phyloP scores from a whole-genome alignment of 352 stramenopile genomes.

The Phytophthora pini region DNA sequence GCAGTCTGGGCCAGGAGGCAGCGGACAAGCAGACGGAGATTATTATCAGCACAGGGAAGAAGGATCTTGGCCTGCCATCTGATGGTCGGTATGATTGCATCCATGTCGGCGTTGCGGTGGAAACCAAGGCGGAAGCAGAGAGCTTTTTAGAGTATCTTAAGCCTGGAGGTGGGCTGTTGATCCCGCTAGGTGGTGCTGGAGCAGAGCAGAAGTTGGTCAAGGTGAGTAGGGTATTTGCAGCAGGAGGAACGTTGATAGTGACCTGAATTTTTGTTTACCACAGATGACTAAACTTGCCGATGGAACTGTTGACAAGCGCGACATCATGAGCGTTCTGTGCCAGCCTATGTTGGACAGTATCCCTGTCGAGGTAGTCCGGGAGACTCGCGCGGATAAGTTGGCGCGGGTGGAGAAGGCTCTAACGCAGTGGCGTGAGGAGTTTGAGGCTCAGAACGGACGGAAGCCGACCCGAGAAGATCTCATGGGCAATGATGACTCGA shows the following conservation, averaged over 20 bases:
- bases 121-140: slow-evolving; percentile 78
- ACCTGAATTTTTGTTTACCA: slow-evolving; percentile 15
- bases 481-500: slow-evolving; percentile 56
- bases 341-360: slow-evolving; percentile 77
- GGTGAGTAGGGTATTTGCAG: slow-evolving; percentile 34
- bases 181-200: slow-evolving; percentile 64
- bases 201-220: slow-evolving; percentile 86
- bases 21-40: slow-evolving; percentile 52
- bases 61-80: slow-evolving; percentile 38
- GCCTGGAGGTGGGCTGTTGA: slow-evolving; percentile 70
- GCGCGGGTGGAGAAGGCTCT: slow-evolving; percentile 64
- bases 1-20: slow-evolving; percentile 45
- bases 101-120: slow-evolving; percentile 81
- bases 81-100: slow-evolving; percentile 71
- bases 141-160: slow-evolving; percentile 73
- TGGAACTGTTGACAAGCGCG: slow-evolving; percentile 64
- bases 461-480: slow-evolving; percentile 78
- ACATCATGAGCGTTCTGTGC: slow-evolving; percentile 88
- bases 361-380: slow-evolving; percentile 49
- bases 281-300: slow-evolving; percentile 76
- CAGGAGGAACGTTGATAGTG: background rate
- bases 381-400: slow-evolving; percentile 70
- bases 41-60: slow-evolving; percentile 53
- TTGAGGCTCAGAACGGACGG: slow-evolving; percentile 54
- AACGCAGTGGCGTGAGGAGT: slow-evolving; percentile 68